Conservation (phyloP, 129 eudicot genomes). For the carrot (Daucus carota) region DH1_v3.0 NC_030388.2:28262501-28263000, state of each 20-base stretch:
- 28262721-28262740: conserved; percentile 86
- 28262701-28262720: conserved; percentile 34
- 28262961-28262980: background rate
- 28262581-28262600: conserved; percentile 24
- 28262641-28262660: conserved; percentile 21
- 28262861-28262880: conserved; percentile 9
- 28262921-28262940: background rate
- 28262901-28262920: conserved; percentile 10
- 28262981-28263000: background rate
- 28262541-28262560: conserved; percentile 22
- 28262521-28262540: conserved; percentile 48
- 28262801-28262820: conserved; percentile 15
- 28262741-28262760: conserved; percentile 90
- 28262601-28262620: background rate
- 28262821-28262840: conserved; percentile 13
- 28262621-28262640: conserved; percentile 7
- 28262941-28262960: background rate
- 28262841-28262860: conserved; percentile 4
- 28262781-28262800: conserved; percentile 30
- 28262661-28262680: conserved; percentile 33
- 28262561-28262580: conserved; percentile 55
- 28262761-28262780: conserved; percentile 75
- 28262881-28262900: conserved; percentile 26
- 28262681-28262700: conserved; percentile 23
- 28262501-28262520: conserved; percentile 42